phyloP scores from a whole-genome alignment of 2,329 filamentous ascomycete genomes.

The Pseudocercospora vitis region DNA sequence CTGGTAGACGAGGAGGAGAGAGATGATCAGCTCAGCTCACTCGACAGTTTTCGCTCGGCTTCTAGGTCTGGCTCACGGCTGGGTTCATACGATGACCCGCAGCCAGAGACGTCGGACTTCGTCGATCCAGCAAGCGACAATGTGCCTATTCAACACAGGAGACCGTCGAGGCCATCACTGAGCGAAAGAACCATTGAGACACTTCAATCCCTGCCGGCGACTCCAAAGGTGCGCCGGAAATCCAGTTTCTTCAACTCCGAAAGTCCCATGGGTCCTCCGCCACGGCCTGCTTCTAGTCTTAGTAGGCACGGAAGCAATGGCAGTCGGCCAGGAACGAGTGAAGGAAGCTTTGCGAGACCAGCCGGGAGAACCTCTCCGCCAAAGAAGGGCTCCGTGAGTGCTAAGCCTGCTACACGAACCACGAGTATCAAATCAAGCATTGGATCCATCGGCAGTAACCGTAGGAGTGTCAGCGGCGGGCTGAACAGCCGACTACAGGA shows the following conservation, averaged over 20 bases:
- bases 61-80: constrained; percentile 31
- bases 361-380: constrained; percentile 33
- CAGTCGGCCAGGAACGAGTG: constrained; percentile 51
- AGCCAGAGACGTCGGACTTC: constrained; percentile 21
- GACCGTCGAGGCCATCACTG: constrained; percentile 57
- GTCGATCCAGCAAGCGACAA: constrained; percentile 23
- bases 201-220: constrained; percentile 72
- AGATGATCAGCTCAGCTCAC: constrained; percentile 44
- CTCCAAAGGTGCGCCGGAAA: constrained; percentile 66
- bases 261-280: constrained; percentile 60
- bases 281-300: constrained; percentile 64
- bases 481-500: constrained; percentile 29
- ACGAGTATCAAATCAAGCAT: constrained; percentile 22
- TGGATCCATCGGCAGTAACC: constrained; percentile 26
- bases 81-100: constrained; percentile 26
- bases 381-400: constrained; percentile 37
- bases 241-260: constrained; percentile 71
- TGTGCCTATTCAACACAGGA: constrained; percentile 35
- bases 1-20: constrained; percentile 33
- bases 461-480: constrained; percentile 32
- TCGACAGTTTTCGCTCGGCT: constrained; percentile 46
- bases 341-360: constrained; percentile 38
- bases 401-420: constrained; percentile 34
- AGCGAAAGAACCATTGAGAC: constrained; percentile 86
- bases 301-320: constrained; percentile 47